Percentiles rank a stretch among this genome's conserved stretches.
Evolutionary conservation across 768 basidiomycete genomes (phyloP).

Genomic region (Tricholoma hemisulphureum): DNA sequence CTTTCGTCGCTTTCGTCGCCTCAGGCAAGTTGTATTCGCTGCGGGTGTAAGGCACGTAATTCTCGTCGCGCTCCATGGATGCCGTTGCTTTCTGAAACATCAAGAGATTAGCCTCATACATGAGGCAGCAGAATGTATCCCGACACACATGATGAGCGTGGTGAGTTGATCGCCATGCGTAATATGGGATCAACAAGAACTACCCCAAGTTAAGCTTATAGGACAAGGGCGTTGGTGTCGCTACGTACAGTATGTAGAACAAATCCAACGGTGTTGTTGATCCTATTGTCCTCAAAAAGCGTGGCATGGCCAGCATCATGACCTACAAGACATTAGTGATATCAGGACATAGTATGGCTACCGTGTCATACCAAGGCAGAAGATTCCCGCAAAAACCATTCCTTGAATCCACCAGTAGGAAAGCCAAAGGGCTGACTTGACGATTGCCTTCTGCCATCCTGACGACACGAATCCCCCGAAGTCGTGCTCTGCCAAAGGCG

Average conservation of each 20-base stretch:
- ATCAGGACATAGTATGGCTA: neutral
- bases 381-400: conserved; percentile 49
- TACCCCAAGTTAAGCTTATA: conserved; percentile 24
- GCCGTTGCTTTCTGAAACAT: conserved; percentile 55
- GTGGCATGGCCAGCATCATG: conserved; percentile 49
- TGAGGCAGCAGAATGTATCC: conserved; percentile 6
- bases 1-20: conserved; percentile 33
- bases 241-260: conserved; percentile 42
- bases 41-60: conserved; percentile 57
- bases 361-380: conserved; percentile 43
- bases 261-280: conserved; percentile 50
- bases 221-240: neutral
- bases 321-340: conserved; percentile 22
- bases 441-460: conserved; percentile 27
- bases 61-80: conserved; percentile 77
- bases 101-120: neutral
- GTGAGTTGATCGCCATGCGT: conserved; percentile 69
- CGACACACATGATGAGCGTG: conserved; percentile 59
- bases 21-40: conserved; percentile 41
- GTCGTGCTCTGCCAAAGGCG: conserved; percentile 34
- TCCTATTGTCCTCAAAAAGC: conserved; percentile 32
- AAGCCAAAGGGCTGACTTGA: conserved; percentile 41
- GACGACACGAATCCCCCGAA: conserved; percentile 39
- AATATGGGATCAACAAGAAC: conserved; percentile 54
- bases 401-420: conserved; percentile 53